A percentile compares a stretch with the other conserved stretches of the same genome.
phyloP scores from a whole-genome alignment of 1,139 yeast species.

The Barnettozyma hawaiiensis region DNA sequence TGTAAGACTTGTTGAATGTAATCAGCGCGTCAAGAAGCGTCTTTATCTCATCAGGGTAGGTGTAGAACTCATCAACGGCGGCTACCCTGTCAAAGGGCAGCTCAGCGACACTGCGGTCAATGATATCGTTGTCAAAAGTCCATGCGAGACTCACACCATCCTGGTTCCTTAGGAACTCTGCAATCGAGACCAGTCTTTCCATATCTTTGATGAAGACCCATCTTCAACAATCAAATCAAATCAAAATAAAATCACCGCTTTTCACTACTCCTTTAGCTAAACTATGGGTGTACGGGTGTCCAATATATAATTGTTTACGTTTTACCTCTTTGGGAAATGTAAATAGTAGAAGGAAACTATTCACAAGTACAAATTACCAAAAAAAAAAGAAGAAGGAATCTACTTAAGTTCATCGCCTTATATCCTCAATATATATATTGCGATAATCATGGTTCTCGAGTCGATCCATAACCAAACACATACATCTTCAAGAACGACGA shows the following conservation, averaged over 20 bases:
- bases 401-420: too few species aligned
- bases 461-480: slow-evolving; percentile 10
- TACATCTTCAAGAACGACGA: slow-evolving; percentile 1
- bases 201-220: too few species aligned
- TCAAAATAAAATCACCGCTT: too few species aligned
- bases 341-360: too few species aligned
- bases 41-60: slow-evolving; percentile 11
- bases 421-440: too few species aligned
- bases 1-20: slow-evolving; percentile 9
- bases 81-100: neutral
- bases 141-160: neutral
- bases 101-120: slow-evolving; percentile 1
- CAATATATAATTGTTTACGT: slow-evolving; percentile 9
- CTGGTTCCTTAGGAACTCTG: neutral
- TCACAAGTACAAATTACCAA: too few species aligned
- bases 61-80: neutral
- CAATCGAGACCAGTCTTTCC: slow-evolving; percentile 4
- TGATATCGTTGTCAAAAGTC: slow-evolving; percentile 1
- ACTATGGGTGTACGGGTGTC: slow-evolving; percentile 8
- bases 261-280: neutral
- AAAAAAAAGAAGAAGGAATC: too few species aligned
- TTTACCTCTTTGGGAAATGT: slow-evolving; percentile 9
- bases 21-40: slow-evolving; percentile 13
- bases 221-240: too few species aligned
- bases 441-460: slow-evolving; percentile 6